Conservation (phyloP, 148 eudicot species). For the Rhododendron henanense region DNA sequence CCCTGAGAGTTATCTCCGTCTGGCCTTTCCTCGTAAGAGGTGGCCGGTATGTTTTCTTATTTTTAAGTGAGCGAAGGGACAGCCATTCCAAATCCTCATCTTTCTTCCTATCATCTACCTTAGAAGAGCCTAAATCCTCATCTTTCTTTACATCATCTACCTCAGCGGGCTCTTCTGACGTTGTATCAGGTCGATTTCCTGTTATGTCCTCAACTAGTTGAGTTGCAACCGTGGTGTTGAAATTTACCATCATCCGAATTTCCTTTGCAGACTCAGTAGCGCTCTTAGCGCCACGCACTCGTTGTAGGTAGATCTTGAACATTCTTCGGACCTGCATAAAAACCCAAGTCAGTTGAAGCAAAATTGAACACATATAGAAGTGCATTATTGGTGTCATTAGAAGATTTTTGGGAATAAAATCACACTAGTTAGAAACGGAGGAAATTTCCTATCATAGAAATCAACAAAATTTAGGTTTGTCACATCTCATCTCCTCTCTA, state of each 20-base stretch:
- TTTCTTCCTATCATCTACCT: conserved; percentile 37
- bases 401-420: background rate
- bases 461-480: background rate
- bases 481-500: background rate
- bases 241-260: conserved; percentile 75
- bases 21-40: conserved; percentile 52
- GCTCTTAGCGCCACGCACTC: conserved; percentile 64
- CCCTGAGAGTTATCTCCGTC: conserved; percentile 71
- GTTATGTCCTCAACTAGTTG: conserved; percentile 77
- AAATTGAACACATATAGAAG: background rate
- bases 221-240: conserved; percentile 79
- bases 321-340: conserved; percentile 64
- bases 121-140: conserved; percentile 34
- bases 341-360: background rate
- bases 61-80: conserved; percentile 64
- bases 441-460: background rate
- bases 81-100: conserved; percentile 83
- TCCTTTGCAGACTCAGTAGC: conserved; percentile 63
- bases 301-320: conserved; percentile 68
- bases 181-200: conserved; percentile 62
- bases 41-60: conserved; percentile 45
- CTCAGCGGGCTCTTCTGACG: conserved; percentile 42
- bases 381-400: background rate
- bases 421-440: background rate
- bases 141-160: conserved; percentile 42